Evolutionary conservation across 257 asterid genomes (phyloP).

Genomic region (Przewalskia tangutica): DNA sequence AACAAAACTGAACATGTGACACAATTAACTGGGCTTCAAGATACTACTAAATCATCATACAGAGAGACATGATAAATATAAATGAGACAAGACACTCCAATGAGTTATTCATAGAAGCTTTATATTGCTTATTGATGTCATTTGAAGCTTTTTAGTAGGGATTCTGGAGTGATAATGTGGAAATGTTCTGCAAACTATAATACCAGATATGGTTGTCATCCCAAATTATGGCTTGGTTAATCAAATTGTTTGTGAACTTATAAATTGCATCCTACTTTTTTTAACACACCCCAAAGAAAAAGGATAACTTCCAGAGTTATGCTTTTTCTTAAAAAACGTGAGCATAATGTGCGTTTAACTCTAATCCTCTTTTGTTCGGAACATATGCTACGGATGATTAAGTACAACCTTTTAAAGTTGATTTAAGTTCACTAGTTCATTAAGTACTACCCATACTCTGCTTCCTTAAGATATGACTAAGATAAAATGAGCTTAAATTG

Average conservation of each 20-base stretch:
- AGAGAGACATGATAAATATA: not conserved
- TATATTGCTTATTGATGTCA: no score
- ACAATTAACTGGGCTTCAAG: not conserved
- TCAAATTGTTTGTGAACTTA: not conserved
- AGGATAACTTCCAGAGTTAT: not conserved
- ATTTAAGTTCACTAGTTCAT: no score
- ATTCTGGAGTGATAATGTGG: not conserved
- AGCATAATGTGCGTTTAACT: not conserved
- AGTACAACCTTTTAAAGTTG: no score
- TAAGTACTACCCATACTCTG: no score
- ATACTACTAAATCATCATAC: not conserved
- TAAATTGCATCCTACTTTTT: not conserved
- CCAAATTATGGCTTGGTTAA: not conserved
- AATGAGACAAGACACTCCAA: not conserved
- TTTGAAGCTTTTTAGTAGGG: no score
- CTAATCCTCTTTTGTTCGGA: no score
- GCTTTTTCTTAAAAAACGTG: not conserved
- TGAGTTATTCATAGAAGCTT: not conserved
- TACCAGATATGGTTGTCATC: not conserved
- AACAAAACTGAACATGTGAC: not conserved
- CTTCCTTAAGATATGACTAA: no score
- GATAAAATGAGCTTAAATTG: no score
- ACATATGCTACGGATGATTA: no score
- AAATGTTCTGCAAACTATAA: not conserved
- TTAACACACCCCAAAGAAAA: not conserved